phyloP scores from a whole-genome alignment of 306 rosid species.

The Rosa persica region DNA sequence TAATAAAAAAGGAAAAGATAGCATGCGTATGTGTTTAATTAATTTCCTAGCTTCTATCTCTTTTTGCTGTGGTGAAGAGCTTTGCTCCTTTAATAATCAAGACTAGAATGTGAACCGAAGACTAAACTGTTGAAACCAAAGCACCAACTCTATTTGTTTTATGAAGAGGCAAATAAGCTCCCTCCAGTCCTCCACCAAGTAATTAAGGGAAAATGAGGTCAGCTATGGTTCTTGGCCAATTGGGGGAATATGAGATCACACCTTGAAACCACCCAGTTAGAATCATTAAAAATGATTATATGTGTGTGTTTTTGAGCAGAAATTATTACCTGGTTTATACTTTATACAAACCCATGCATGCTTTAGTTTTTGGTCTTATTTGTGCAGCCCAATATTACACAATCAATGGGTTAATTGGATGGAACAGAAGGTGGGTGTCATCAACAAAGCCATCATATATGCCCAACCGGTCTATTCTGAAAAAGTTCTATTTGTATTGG shows the following conservation, averaged over 20 bases:
- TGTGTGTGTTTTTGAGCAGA: not conserved
- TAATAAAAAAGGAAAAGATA: not conserved
- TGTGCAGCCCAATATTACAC: not conserved
- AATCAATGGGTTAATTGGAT: not conserved
- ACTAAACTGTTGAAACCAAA: not conserved
- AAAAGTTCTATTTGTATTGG: not conserved
- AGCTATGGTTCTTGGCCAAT: not conserved
- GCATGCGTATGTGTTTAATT: not conserved
- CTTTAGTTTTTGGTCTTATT: not conserved
- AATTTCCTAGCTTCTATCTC: not conserved
- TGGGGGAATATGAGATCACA: not conserved
- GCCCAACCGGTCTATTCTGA: not conserved
- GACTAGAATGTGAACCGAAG: not conserved
- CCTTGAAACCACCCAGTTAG: not conserved
- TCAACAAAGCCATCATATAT: not conserved
- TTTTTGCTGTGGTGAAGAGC: not conserved
- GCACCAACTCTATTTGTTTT: not conserved
- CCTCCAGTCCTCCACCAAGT: conserved; percentile 9
- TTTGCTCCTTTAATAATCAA: not conserved
- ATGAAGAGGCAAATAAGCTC: conserved; percentile 1
- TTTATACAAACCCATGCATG: not conserved
- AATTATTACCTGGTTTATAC: not conserved
- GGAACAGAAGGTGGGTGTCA: not conserved
- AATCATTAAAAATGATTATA: not conserved
- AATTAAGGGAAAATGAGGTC: not conserved